Evolutionary conservation across 2,329 filamentous ascomycete genomes (phyloP).

Genomic region (Aspergillus niger): DNA sequence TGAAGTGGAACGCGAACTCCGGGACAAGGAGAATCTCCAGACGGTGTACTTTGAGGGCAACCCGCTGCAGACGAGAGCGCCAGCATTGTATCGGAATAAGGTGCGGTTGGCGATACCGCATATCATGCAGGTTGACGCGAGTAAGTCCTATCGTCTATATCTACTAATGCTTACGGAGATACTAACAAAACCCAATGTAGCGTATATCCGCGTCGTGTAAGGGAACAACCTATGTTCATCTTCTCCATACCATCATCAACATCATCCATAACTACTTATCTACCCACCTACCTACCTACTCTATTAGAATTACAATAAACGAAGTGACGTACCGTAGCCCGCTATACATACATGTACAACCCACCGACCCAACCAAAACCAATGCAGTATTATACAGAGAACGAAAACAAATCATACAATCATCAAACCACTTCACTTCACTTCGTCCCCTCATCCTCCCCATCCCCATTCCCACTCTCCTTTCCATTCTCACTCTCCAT

Average conservation of each 20-base stretch:
- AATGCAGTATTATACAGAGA: too few species aligned
- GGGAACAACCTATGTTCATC: not conserved
- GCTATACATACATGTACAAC: not conserved
- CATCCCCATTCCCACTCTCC: not conserved
- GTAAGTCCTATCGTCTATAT: constrained; percentile 51
- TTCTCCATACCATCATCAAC: not conserved
- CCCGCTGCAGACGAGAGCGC: constrained; percentile 75
- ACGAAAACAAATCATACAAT: not conserved
- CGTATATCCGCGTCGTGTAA: constrained; percentile 32
- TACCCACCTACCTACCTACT: not conserved
- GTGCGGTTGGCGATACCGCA: constrained; percentile 83
- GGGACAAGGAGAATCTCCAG: constrained; percentile 74
- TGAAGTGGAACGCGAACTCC: constrained; percentile 75
- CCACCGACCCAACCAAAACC: not conserved
- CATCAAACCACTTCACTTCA: not conserved
- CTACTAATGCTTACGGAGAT: too few species aligned
- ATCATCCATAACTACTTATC: not conserved
- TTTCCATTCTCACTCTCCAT: constrained; percentile 2
- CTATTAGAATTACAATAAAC: not conserved
- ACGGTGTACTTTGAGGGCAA: constrained; percentile 98
- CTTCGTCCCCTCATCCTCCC: not conserved
- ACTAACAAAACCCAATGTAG: constrained; percentile 22
- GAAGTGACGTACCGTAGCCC: not conserved
- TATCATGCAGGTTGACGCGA: constrained; percentile 92
- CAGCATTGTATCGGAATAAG: constrained; percentile 93